Evolutionary conservation across 129 eudicot genomes (phyloP).

Genomic region (Heracleum sosnowskyi): DNA sequence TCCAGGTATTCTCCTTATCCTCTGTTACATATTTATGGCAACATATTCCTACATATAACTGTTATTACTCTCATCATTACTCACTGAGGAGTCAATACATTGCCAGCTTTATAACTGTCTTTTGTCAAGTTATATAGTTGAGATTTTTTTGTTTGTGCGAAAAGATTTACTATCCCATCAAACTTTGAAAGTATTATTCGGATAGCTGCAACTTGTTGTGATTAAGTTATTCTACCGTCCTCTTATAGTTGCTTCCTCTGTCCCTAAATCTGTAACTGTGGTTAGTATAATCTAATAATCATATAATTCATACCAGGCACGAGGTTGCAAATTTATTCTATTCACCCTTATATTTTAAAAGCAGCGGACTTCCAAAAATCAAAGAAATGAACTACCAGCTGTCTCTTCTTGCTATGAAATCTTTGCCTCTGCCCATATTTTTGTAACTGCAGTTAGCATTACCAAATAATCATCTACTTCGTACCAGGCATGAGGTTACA

Average conservation of each 20-base stretch:
- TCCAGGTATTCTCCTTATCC: constrained; percentile 45
- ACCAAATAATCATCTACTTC: not conserved
- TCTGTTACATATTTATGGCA: too few relatives aligned
- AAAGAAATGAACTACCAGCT: not conserved
- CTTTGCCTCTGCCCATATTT: not conserved
- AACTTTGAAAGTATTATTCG: not conserved
- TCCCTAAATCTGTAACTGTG: not conserved
- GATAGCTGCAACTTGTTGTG: not conserved
- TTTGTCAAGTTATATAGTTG: not conserved
- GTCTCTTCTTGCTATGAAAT: not conserved
- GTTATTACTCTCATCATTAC: not conserved
- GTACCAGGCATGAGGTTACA: not conserved
- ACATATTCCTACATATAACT: not conserved
- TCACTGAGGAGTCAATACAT: not conserved
- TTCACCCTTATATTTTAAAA: too few relatives aligned
- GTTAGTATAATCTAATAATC: not conserved
- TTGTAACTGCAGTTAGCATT: not conserved
- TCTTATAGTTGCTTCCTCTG: not conserved
- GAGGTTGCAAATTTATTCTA: not conserved
- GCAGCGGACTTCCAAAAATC: not conserved
- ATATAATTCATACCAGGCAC: too few relatives aligned
- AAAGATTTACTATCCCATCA: not conserved
- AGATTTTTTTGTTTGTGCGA: not conserved
- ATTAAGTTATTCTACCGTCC: not conserved
- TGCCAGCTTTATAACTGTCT: not conserved